Evolutionary conservation across 2,329 filamentous ascomycete genomes (phyloP).

Genomic region (Rhynchosporium graminicola): DNA sequence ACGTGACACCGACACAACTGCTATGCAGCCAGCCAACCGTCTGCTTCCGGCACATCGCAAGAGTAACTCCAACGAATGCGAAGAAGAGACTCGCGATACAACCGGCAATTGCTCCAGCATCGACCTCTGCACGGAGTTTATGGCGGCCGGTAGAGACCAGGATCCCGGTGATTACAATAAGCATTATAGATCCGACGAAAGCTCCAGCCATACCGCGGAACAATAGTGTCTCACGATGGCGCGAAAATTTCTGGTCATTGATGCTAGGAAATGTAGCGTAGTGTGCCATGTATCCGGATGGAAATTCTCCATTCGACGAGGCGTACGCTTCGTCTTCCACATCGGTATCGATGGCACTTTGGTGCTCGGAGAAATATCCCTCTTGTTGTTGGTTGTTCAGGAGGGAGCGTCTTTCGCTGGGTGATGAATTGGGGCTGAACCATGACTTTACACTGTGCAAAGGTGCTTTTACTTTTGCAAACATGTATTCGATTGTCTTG

Average conservation of each 20-base stretch:
- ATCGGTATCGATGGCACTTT: slow-evolving; percentile 43
- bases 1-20: slow-evolving; percentile 47
- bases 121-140: slow-evolving; percentile 69
- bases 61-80: slow-evolving; percentile 60
- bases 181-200: slow-evolving; percentile 60
- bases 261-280: slow-evolving; percentile 56
- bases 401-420: slow-evolving; percentile 35
- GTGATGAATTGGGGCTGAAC: slow-evolving; percentile 44
- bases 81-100: slow-evolving; percentile 67
- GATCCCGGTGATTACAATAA: slow-evolving; percentile 64
- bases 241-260: slow-evolving; percentile 50
- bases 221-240: slow-evolving; percentile 57
- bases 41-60: slow-evolving; percentile 55
- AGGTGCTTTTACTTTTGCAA: slow-evolving; percentile 45
- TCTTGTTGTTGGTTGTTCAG: slow-evolving; percentile 32
- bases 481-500: slow-evolving; percentile 53
- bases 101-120: slow-evolving; percentile 70
- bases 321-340: slow-evolving; percentile 53
- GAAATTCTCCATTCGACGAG: slow-evolving; percentile 48
- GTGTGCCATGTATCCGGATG: slow-evolving; percentile 54
- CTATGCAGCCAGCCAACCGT: slow-evolving; percentile 47
- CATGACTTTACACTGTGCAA: slow-evolving; percentile 54
- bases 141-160: slow-evolving; percentile 69
- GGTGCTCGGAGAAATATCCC: slow-evolving; percentile 28
- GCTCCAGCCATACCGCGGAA: slow-evolving; percentile 54